Conservation (phyloP, 306 rosid species). For the Hippophae rhamnoides region DNA sequence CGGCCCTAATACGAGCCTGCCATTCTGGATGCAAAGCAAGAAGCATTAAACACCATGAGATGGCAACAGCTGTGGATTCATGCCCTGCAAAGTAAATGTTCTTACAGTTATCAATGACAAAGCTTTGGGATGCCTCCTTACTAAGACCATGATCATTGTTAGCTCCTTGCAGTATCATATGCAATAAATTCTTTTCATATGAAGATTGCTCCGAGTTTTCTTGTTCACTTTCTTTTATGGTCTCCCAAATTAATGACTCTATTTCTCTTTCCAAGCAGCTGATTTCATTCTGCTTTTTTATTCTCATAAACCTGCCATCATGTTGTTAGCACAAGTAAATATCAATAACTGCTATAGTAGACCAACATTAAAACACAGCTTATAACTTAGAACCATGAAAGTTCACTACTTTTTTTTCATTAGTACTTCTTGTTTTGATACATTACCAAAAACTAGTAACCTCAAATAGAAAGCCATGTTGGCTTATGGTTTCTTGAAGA, state of each 20-base stretch:
- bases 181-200: constrained; percentile 63
- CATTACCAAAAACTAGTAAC: constrained; percentile 37
- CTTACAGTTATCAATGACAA: constrained; percentile 90
- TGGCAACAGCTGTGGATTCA: constrained; percentile 72
- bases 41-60: constrained; percentile 82
- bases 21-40: constrained; percentile 74
- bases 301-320: constrained; percentile 21
- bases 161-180: constrained; percentile 52
- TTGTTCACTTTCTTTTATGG: constrained; percentile 49
- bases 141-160: constrained; percentile 38
- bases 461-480: constrained; percentile 55
- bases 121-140: constrained; percentile 42
- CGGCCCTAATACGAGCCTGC: constrained; percentile 58
- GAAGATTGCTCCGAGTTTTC: constrained; percentile 22
- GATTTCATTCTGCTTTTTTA: constrained; percentile 35
- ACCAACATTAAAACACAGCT: no score
- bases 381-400: no score
- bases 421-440: not conserved
- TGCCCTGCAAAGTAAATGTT: constrained; percentile 91
- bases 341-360: no score
- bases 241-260: constrained; percentile 67
- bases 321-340: not conserved
- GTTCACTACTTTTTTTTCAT: no score
- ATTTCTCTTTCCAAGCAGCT: constrained; percentile 54
- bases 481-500: constrained; percentile 46